Conservation (phyloP, 169 alveolate genomes). For the Plasmodium knowlesi region DNA sequence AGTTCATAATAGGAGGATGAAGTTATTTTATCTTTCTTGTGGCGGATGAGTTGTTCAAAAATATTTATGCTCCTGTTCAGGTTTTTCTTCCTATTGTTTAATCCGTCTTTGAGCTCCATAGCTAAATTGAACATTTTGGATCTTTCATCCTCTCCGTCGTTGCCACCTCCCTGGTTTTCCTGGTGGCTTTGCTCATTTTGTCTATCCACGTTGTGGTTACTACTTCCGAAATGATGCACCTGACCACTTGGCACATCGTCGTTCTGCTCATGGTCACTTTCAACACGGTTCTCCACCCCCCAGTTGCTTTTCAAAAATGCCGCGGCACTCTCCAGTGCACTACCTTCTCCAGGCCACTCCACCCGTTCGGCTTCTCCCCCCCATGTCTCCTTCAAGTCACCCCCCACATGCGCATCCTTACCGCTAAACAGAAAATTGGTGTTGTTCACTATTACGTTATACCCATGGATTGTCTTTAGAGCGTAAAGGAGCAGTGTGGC, state of each 20-base stretch:
- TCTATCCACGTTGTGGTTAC: not conserved
- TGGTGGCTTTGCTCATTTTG: not conserved
- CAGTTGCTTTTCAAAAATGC: not conserved
- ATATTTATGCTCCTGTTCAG: slow-evolving; percentile 36
- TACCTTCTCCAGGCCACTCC: not conserved
- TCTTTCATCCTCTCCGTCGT: slow-evolving; percentile 11
- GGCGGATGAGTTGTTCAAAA: slow-evolving; percentile 13
- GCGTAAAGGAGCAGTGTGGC: not conserved
- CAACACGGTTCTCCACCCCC: not conserved
- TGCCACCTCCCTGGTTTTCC: not conserved
- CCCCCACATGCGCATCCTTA: not conserved
- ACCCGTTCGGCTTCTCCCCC: not conserved
- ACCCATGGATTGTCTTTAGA: slow-evolving; percentile 35
- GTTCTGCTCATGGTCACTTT: not conserved
- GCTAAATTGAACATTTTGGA: slow-evolving; percentile 23
- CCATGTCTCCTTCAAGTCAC: not conserved
- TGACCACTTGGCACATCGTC: not conserved
- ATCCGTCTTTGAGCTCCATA: slow-evolving; percentile 54
- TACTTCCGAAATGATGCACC: not conserved
- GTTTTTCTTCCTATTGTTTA: slow-evolving; percentile 45
- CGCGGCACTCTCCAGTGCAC: not conserved
- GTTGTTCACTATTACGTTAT: slow-evolving; percentile 27
- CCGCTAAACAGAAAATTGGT: slow-evolving; percentile 17
- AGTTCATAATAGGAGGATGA: slow-evolving; percentile 49
- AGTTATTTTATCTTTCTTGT: slow-evolving; percentile 31